These are phyloP conservation scores for Trichocladium uniseriatum DNA, from an alignment of 495 filamentous ascomycete genomes.

Conservation along the genomic window DNA sequence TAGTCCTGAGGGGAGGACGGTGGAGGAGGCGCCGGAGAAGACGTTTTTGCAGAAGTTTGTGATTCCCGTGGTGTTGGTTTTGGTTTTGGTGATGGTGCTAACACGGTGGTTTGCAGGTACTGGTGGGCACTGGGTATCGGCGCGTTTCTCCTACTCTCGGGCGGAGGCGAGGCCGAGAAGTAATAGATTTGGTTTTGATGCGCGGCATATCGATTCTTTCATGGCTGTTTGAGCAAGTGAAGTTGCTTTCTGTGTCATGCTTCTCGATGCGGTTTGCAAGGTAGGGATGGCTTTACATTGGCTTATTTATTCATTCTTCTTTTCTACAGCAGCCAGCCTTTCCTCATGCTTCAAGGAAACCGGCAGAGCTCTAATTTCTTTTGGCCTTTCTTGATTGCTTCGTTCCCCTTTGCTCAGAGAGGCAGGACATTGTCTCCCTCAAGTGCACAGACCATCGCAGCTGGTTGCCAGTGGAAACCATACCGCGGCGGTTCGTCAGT, in stretches of 20 bases:
- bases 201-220: neutral
- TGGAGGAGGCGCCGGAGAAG: slow-evolving; percentile 52
- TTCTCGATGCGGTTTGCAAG: neutral
- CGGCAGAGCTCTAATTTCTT: neutral
- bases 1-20: slow-evolving; percentile 49
- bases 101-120: slow-evolving; percentile 34
- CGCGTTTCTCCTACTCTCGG: slow-evolving; percentile 27
- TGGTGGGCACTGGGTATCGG: slow-evolving; percentile 44
- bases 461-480: slow-evolving; percentile 24
- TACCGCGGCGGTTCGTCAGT: neutral
- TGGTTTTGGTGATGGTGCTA: slow-evolving; percentile 24
- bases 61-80: slow-evolving; percentile 17
- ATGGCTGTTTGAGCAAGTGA: neutral
- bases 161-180: slow-evolving; percentile 40
- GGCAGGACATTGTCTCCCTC: neutral
- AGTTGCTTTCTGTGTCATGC: no score
- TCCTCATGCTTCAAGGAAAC: neutral
- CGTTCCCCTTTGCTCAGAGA: neutral
- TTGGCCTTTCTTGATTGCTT: neutral
- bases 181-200: slow-evolving; percentile 1
- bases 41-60: slow-evolving; percentile 62
- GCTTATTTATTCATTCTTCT: neutral
- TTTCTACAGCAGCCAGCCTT: neutral
- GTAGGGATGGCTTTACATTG: neutral
- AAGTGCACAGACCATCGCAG: slow-evolving; percentile 10